phyloP scores from a whole-genome alignment of 768 basidiomycete species.

The Tubosaeta sp. region DNA sequence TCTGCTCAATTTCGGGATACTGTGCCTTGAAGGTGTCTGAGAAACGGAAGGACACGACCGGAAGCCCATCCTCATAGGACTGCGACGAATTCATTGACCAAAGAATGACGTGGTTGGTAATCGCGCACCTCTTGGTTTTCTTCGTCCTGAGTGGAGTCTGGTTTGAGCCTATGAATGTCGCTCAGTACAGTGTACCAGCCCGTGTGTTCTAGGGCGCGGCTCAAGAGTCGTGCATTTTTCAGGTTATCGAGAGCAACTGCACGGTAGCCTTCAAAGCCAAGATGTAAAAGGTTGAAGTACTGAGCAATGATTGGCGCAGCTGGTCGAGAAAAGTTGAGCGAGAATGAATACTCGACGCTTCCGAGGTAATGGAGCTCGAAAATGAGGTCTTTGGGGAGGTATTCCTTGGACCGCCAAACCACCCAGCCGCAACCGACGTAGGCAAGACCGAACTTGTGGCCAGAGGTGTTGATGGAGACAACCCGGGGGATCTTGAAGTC shows the following conservation, averaged over 20 bases:
- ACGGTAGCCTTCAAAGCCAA: slow-evolving; percentile 54
- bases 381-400: slow-evolving; percentile 65
- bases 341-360: slow-evolving; percentile 71
- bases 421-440: slow-evolving; percentile 64
- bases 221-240: slow-evolving; percentile 61
- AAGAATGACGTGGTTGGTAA: slow-evolving; percentile 1
- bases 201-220: slow-evolving; percentile 55
- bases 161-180: slow-evolving; percentile 48
- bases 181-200: slow-evolving; percentile 50
- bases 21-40: slow-evolving; percentile 48
- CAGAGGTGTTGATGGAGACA: slow-evolving; percentile 54
- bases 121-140: slow-evolving; percentile 50
- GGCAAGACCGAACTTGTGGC: slow-evolving; percentile 58
- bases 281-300: slow-evolving; percentile 61
- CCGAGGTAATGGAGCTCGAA: slow-evolving; percentile 55
- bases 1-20: slow-evolving; percentile 55
- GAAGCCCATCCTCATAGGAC: slow-evolving; percentile 47
- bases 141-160: slow-evolving; percentile 37
- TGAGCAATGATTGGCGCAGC: slow-evolving; percentile 59
- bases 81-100: slow-evolving; percentile 9
- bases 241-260: slow-evolving; percentile 44
- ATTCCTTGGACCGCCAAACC: slow-evolving; percentile 53
- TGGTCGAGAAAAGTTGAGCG: slow-evolving; percentile 57
- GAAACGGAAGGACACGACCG: slow-evolving; percentile 54
- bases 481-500: slow-evolving; percentile 60